Percentiles rank a stretch among this genome's conserved stretches.
Conservation (phyloP, 495 filamentous ascomycete genomes). For the Articulospora tetracladia region DNA sequence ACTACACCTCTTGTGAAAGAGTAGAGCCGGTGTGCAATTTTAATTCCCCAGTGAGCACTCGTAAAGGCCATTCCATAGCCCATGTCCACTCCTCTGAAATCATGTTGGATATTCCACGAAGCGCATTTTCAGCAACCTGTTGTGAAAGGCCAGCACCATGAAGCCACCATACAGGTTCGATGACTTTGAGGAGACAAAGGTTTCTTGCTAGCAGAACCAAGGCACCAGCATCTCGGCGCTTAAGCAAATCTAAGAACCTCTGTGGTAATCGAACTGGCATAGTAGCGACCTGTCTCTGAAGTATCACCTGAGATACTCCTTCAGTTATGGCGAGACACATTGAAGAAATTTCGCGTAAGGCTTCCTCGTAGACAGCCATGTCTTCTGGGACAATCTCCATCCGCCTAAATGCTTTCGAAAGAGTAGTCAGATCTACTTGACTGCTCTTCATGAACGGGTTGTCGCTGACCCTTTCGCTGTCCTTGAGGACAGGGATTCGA, state of each 20-base stretch:
- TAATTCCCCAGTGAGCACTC: conserved; percentile 1
- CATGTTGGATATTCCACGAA: conserved; percentile 4
- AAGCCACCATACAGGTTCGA: conserved; percentile 16
- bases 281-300: conserved; percentile 9
- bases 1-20: not conserved
- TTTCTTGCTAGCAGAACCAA: conserved; percentile 13
- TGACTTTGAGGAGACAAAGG: conserved; percentile 9
- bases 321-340: conserved; percentile 5
- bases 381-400: not conserved
- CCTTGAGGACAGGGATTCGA: not conserved
- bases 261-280: conserved; percentile 13
- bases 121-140: conserved; percentile 6
- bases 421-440: conserved; percentile 1
- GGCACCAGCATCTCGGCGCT: conserved; percentile 7
- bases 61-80: conserved; percentile 15
- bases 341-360: not conserved
- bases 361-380: conserved; percentile 1
- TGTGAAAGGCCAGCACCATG: conserved; percentile 8
- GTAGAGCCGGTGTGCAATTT: not conserved
- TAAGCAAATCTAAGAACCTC: conserved; percentile 9
- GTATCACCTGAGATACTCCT: not conserved
- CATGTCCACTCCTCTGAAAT: conserved; percentile 8
- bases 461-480: not conserved
- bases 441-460: conserved; percentile 2
- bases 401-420: conserved; percentile 1